Evolutionary conservation across 768 basidiomycete species (phyloP), one percentile per base, ranked within the genome.

Genomic region (Neoboletus brunneissimus): DNA sequence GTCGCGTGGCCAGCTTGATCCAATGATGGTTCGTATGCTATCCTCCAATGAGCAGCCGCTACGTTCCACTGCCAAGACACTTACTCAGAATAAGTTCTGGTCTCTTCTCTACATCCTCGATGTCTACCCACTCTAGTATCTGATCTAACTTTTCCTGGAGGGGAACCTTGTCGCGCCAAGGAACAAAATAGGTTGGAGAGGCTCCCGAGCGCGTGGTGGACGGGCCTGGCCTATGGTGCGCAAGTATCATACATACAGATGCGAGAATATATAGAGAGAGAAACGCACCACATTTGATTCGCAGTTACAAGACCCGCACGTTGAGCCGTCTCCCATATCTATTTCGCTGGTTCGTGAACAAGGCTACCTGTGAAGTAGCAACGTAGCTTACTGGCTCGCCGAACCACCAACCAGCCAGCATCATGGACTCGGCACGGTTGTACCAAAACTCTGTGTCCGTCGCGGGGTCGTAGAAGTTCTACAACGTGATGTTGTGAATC

Each of bases 261-360:
- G 13, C 5, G 32, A 2, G 20, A 22, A 16, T 18, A 48, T 34
- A 13, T 2, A 45, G 3, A 5, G 25, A 42, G 18, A 18, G 20
- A 47, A 27, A 76, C 86, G 53, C 51, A 91, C 92, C 94, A 97
- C 94, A 97, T 97, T 43, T 94, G 77, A 63, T 94, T 94, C 0
- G 91, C 94, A 5, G 89, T 88, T 35, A 82, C 76, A 12, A 92
- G 69, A 0, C 87, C 87, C 5, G 86, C 84, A 56, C 83, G 86
- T 55, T 77, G 80, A 2, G 87, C 90, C 0, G 93, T 94, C 66
- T 92, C 90, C 94, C 94, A 97, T 78, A 96, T 88, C 91, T 94
- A 55, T 45, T 48, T 43, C 23, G 20, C 27, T 20, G 5, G 22
- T 41, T 52, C n/a, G 37, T 49, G 27, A 60, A 42, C 25, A 44